Base-by-base conservation (phyloP, 140 eudicot genomes). In the Artemisia princeps region DNA sequence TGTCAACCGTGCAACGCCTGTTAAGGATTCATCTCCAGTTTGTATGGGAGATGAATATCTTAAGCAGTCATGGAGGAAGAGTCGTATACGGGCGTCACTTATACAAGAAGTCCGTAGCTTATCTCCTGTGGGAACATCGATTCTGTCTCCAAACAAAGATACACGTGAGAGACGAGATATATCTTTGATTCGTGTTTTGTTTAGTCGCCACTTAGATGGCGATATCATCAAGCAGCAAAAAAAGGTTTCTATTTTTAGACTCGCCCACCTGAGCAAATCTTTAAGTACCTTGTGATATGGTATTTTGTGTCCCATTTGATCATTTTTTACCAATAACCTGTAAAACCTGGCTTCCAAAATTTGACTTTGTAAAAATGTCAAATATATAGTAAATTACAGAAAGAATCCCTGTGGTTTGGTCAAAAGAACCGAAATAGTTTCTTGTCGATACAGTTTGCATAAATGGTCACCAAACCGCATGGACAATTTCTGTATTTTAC, bases 171-270 rank as follows among this genome's bases (percentile, higher is more conserved):
- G 90, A 81, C 84, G 76, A 77, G 98, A 88, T 51, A 67, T 80
- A 55, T 52, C 81, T 60, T 58, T 69, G 73, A 81, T 88, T 40
- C 69, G 76, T 53, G 96, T 86, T 60, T 56, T 92, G 67, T 88
- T 92, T 72, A 92, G 98, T 78, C 95, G 79, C 62, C 98, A 92
- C 65, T 80, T 92, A 60, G 94, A 86, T 73, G 85, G 57, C 52
- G 96, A 86, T 61, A 77, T 86, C 50, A 67, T 84, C 74, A 92
- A 80, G 71, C 90, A 92, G 64, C 98, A 88, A 73, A 84, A 84
- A 66, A 92, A 92, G 98, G 98, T 89, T 57, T 6, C 1, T 1
- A 1, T 49, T 55, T 58, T 67, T 50, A 49, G 30, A 33, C 42
- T 33, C 9, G 8, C 9, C 42, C 42, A 33, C 2, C 8, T 33